Evolutionary conservation across 1,139 yeast genomes (phyloP), one percentile per base, ranked within the genome.

Genomic region (Kurtzmaniella quercitrusa): DNA sequence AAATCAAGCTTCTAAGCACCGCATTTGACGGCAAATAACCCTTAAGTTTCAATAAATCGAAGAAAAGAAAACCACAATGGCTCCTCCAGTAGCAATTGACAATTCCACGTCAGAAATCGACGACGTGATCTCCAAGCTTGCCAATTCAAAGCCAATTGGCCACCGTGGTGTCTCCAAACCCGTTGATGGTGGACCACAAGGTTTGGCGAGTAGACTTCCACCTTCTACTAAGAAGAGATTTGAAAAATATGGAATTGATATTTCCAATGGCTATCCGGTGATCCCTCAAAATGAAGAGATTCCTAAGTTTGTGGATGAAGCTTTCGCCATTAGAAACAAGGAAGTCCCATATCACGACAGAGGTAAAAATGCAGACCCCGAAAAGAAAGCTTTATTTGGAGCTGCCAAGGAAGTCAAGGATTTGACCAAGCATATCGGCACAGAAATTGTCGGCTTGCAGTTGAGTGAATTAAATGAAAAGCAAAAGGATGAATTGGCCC

Each of bases 401-500:
- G 80, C 79, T 42, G 81, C 78, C 17, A 66, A 59, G 44, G 74
- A 74, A 51, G 79, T 76, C 16, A 65, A 51, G 35, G 49, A 76
- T 45, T 61, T 75, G 49, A 73, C 80, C 38, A 71, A 69, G 45
- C 68, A 72, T 46, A 60, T 76, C 46, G 83, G 83, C 45, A 76
- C 81, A n/a, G 82, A 77, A 53, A 66, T 79, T 52, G 71, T 74
- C 40, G 82, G 81, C 2, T 56, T 78, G 42, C 82, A 78, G 55
- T 59, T 78, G 43, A 57, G 60, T 15, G 78, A 76, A 28, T 65
- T 78, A 48, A 65, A 55, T 43, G 76, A 76, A 49, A 55, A 76
- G 51, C 83, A 77, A 50, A 69, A 66, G 49, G 82, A 76, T 51
- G 84, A 69, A 48, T 65, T 69, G 57, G 75, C 74, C 6, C 57